Base-by-base conservation (phyloP, 208 protist genomes). In the Trypanosoma melophagium region DNA sequence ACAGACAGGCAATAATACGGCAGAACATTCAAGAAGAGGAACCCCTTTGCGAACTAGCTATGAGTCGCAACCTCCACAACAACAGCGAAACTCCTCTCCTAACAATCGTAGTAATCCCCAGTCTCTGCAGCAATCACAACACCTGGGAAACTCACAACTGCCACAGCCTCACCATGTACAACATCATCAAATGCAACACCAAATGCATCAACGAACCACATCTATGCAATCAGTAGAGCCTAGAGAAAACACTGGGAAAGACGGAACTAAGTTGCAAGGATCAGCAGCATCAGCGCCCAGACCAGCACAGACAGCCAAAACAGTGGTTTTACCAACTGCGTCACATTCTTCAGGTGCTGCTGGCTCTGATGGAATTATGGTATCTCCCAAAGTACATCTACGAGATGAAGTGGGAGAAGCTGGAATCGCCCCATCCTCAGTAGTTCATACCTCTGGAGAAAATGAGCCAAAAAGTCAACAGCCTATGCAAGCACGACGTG, bases 341-440 rank as follows among this genome's bases (percentile, higher is more conserved):
- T 14, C 53, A 42, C n/a, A 14, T 16, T 49, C 59, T 25, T 40
- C 24, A 58, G 67, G 59, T 71, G 40, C 55, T 61, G 52, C 24
- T 69, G 16, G 19, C 25, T 9, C 59, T 60, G 44, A 21, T 19
- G 21, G 38, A 2, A 50, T 80, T 7, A 49, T 70, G 3, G 66
- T 77, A 1, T 50, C 76, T 3, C 57, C 66, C 41, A 66, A 53
- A n/a, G 71, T 71, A 19, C 45, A 31, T n/a, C 60, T 81, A 13
- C 51, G 63, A 3, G 62, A 70, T 35, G 57, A 71, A 10, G 49
- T 63, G 14, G 25, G 65, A 19, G 60, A 60, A 14, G 64, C 71
- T 44, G 72, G 72, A 12, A 47, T 77, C 14, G 60, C 66, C 12
- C 57, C 60, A 38, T 49, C 65, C 1, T 62, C 65, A 1, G 40